A percentile compares a stretch with the other conserved stretches of the same genome.
Conservation (phyloP, 2,329 filamentous ascomycete genomes). For the Colletotrichum theobromicola region DNA sequence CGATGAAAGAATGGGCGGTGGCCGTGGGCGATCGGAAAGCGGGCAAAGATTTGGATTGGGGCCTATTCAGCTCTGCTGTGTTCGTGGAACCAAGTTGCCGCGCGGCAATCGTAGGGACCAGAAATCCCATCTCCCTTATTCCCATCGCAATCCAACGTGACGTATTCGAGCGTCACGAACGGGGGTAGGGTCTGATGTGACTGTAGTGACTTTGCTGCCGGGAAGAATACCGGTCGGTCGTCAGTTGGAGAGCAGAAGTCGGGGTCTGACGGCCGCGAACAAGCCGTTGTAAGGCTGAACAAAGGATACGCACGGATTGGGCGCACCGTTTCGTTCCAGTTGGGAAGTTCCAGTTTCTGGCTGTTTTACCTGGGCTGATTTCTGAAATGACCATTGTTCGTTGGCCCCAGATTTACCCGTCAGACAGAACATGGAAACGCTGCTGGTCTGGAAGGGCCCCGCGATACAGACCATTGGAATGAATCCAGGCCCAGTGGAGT, state of each 20-base stretch:
- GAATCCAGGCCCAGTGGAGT: background rate
- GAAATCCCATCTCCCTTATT: background rate
- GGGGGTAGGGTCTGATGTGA: background rate
- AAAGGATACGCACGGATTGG: background rate
- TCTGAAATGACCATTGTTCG: background rate
- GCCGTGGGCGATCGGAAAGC: background rate
- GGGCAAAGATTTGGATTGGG: background rate
- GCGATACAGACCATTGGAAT: background rate
- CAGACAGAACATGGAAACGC: background rate
- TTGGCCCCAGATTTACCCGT: constrained; percentile 6
- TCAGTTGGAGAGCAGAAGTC: background rate
- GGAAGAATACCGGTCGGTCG: background rate
- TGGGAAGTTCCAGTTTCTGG: background rate
- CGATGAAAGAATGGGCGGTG: background rate
- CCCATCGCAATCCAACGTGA: background rate
- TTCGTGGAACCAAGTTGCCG: background rate
- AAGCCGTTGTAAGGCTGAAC: background rate
- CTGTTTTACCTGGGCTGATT: background rate
- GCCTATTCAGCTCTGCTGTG: background rate
- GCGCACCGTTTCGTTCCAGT: background rate
- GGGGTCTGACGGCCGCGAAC: background rate
- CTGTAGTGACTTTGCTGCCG: background rate
- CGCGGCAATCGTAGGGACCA: background rate
- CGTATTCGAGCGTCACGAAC: background rate
- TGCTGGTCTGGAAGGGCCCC: background rate